phyloP scores from a whole-genome alignment of 495 filamentous ascomycete species.

The Bombardia bombarda region DNA sequence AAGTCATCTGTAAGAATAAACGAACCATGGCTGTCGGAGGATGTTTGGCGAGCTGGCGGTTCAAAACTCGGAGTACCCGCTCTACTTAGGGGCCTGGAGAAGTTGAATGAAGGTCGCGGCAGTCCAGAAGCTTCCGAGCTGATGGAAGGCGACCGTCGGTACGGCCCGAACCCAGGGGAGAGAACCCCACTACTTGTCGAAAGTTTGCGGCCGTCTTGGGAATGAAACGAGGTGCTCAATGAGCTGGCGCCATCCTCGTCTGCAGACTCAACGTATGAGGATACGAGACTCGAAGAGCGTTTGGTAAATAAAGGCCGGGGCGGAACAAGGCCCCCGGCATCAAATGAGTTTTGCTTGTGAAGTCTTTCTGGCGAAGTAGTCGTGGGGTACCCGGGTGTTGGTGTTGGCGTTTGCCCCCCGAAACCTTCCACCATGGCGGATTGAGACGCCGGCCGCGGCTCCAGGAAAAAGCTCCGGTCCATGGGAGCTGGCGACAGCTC shows the following conservation, averaged over 20 bases:
- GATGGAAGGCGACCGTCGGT: slow-evolving; percentile 69
- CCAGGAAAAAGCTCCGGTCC: slow-evolving; percentile 6
- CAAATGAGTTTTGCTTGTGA: slow-evolving; percentile 29
- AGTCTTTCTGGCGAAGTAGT: slow-evolving; percentile 31
- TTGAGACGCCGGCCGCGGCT: slow-evolving; percentile 10
- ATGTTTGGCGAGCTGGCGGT: slow-evolving; percentile 45
- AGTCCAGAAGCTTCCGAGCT: slow-evolving; percentile 64
- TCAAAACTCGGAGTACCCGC: slow-evolving; percentile 60
- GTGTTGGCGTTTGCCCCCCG: slow-evolving; percentile 13
- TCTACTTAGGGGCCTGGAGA: slow-evolving; percentile 82
- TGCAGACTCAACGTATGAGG: slow-evolving; percentile 29
- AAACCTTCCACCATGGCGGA: slow-evolving; percentile 14
- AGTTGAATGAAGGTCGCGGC: slow-evolving; percentile 77
- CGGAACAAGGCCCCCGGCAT: slow-evolving; percentile 30
- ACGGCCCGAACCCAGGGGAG: slow-evolving; percentile 46
- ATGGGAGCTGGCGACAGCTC: slow-evolving; percentile 36
- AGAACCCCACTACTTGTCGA: slow-evolving; percentile 58
- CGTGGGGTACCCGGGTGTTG: slow-evolving; percentile 11
- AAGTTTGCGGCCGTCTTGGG: slow-evolving; percentile 44
- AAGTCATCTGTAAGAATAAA: slow-evolving; percentile 51
- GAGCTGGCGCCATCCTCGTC: slow-evolving; percentile 29
- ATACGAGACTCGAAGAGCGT: slow-evolving; percentile 41
- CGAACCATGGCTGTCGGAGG: slow-evolving; percentile 56
- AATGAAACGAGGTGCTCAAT: slow-evolving; percentile 35
- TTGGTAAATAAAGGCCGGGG: slow-evolving; percentile 38